Evolutionary conservation across 495 filamentous ascomycete species (phyloP).

Genomic region (Haplographium delicatum): DNA sequence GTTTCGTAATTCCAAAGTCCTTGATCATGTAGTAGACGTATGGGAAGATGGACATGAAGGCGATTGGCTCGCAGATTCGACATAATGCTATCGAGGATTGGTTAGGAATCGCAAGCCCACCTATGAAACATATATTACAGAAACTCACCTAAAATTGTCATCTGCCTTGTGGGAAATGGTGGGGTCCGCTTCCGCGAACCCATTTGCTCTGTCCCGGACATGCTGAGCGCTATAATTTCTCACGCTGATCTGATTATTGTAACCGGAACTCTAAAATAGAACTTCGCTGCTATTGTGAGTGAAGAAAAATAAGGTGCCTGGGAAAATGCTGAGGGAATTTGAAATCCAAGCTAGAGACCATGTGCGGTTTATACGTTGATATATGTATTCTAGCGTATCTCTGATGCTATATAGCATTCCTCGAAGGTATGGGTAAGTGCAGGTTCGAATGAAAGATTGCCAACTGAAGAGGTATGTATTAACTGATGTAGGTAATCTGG

Average conservation of each 20-base stretch:
- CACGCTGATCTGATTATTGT: too few species aligned
- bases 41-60: constrained; percentile 99
- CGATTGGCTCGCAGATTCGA: constrained; percentile 96
- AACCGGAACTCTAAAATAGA: too few species aligned
- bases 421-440: too few species aligned
- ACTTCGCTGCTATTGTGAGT: too few species aligned
- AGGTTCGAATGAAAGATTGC: neutral
- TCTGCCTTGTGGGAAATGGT: constrained; percentile 52
- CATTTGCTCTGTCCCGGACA: constrained; percentile 16
- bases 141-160: constrained; percentile 66
- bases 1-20: constrained; percentile 70
- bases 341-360: constrained; percentile 16
- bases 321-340: neutral
- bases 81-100: constrained; percentile 60
- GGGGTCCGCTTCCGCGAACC: constrained; percentile 22
- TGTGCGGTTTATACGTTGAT: constrained; percentile 11
- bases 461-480: too few species aligned
- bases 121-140: too few species aligned
- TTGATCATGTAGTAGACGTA: constrained; percentile 98
- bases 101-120: neutral
- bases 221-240: constrained; percentile 3
- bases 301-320: neutral
- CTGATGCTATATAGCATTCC: too few species aligned
- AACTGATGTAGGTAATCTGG: neutral
- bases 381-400: neutral